phyloP scores from a whole-genome alignment of 2,329 filamentous ascomycete species.

The Lachnellula subtilissima region DNA sequence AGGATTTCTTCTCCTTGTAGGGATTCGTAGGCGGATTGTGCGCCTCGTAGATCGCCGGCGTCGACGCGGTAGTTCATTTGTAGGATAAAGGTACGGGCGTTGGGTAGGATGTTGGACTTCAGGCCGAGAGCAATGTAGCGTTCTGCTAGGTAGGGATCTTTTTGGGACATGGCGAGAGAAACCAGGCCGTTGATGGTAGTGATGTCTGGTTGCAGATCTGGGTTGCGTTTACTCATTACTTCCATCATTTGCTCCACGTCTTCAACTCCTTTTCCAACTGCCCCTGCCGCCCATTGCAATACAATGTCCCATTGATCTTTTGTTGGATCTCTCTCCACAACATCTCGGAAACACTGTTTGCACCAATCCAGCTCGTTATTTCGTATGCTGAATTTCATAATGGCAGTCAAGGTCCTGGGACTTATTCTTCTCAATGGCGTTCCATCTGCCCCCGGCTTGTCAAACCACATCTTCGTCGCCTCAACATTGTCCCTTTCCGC shows the following conservation, averaged over 20 bases:
- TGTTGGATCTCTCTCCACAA: constrained; percentile 37
- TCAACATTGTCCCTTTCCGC: constrained; percentile 50
- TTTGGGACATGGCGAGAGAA: constrained; percentile 62
- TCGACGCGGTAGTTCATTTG: constrained; percentile 73
- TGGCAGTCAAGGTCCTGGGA: constrained; percentile 43
- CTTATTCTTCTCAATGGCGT: constrained; percentile 21
- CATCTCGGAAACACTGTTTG: constrained; percentile 49
- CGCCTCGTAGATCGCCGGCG: constrained; percentile 66
- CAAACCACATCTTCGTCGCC: constrained; percentile 66
- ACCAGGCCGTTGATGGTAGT: constrained; percentile 74
- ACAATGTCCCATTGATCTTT: constrained; percentile 66
- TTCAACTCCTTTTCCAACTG: constrained; percentile 63
- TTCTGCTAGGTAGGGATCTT: constrained; percentile 68
- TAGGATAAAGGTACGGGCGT: constrained; percentile 67
- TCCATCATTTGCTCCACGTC: constrained; percentile 70
- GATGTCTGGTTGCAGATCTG: constrained; percentile 54
- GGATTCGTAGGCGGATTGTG: constrained; percentile 59
- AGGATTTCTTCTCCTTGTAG: constrained; percentile 52
- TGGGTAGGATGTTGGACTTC: constrained; percentile 59
- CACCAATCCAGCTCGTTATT: constrained; percentile 60
- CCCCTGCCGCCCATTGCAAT: constrained; percentile 69
- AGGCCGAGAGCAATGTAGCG: constrained; percentile 64
- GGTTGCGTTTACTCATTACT: constrained; percentile 52
- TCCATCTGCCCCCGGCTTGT: constrained; percentile 42
- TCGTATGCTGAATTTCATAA: constrained; percentile 58